These are phyloP conservation scores for Cornus florida DNA, from an alignment of 148 eudicot genomes.

Conservation along the genomic window DNA sequence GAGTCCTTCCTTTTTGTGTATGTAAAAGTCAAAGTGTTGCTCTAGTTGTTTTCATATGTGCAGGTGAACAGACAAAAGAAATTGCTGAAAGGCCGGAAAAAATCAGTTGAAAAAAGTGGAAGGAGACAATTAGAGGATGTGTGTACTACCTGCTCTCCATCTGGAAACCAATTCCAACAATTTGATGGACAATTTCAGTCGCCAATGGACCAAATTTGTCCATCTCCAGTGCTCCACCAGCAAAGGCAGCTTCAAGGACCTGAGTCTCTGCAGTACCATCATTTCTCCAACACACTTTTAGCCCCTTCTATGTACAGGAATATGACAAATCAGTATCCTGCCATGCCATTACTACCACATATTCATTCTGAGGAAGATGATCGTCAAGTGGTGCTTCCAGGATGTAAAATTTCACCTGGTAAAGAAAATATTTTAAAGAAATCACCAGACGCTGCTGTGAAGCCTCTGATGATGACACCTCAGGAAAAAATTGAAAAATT, in stretches of 20 bases:
- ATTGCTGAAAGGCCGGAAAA: constrained; percentile 26
- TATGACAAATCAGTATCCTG: constrained; percentile 30
- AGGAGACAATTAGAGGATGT: constrained; percentile 29
- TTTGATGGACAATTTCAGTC: constrained; percentile 30
- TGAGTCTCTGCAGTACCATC: constrained; percentile 30
- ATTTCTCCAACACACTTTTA: constrained; percentile 28
- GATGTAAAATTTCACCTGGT: constrained; percentile 31
- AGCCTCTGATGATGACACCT: constrained; percentile 64
- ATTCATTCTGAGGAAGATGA: constrained; percentile 28
- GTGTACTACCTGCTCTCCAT: constrained; percentile 37
- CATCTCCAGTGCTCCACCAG: constrained; percentile 33
- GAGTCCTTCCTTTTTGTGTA: background rate
- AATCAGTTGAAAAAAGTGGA: constrained; percentile 27
- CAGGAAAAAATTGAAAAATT: constrained; percentile 85
- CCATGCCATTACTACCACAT: constrained; percentile 24
- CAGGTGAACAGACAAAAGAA: constrained; percentile 40
- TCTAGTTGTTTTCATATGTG: constrained; percentile 22
- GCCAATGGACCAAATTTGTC: constrained; percentile 17
- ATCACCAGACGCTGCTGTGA: constrained; percentile 23
- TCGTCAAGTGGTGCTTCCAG: constrained; percentile 28
- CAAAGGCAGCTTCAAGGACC: constrained; percentile 32
- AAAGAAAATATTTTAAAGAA: constrained; percentile 31
- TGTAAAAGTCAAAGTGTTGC: constrained; percentile 21
- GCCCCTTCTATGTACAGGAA: constrained; percentile 34
- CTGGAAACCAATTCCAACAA: constrained; percentile 31